phyloP scores from a whole-genome alignment of 148 eudicot species.

The Rhododendron molle region DNA sequence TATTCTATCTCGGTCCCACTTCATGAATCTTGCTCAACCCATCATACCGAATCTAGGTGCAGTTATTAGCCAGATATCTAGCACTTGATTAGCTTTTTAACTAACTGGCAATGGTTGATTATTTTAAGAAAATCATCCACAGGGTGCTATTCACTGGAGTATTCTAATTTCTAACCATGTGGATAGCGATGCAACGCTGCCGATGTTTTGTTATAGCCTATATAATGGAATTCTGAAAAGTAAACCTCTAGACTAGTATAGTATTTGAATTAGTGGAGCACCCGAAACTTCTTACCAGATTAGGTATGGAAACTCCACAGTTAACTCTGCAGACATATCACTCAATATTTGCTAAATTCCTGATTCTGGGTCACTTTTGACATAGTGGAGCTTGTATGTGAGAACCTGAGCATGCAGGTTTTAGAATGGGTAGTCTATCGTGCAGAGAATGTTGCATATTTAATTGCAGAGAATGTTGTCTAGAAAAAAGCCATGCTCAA shows the following conservation, averaged over 20 bases:
- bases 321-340: neutral
- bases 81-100: neutral
- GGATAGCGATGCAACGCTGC: neutral
- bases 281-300: too few species aligned
- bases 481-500: neutral
- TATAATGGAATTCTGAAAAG: too few species aligned
- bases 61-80: neutral
- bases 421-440: neutral
- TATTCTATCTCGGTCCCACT: neutral
- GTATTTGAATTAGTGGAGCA: too few species aligned
- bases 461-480: neutral
- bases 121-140: neutral
- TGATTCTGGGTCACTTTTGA: neutral
- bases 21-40: neutral
- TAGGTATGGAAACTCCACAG: neutral
- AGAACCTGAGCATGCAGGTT: neutral
- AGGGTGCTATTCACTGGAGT: neutral
- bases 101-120: neutral
- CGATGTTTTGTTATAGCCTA: too few species aligned
- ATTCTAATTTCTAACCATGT: neutral
- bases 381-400: neutral
- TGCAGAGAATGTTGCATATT: neutral
- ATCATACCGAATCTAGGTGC: neutral
- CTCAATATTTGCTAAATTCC: neutral
- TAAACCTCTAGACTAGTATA: too few species aligned